These are phyloP conservation scores for Ascochyta rabiei DNA, from an alignment of 2,329 filamentous ascomycete genomes.

Conservation along the genomic window DNA sequence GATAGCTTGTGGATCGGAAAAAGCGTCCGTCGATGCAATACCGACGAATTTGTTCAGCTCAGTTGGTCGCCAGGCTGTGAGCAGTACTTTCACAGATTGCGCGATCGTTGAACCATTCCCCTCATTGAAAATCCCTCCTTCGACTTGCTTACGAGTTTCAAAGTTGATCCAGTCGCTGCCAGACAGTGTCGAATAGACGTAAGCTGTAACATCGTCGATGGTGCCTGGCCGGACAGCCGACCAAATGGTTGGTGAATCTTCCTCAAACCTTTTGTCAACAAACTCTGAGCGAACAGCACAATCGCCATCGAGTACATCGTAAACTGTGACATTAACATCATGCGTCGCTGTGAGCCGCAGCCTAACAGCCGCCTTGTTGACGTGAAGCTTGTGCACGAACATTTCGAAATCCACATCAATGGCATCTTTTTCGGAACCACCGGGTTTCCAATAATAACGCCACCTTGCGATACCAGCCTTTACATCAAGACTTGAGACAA, in stretches of 20 bases:
- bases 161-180: conserved; percentile 55
- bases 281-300: conserved; percentile 70
- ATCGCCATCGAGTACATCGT: conserved; percentile 71
- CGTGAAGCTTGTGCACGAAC: conserved; percentile 67
- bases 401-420: conserved; percentile 70
- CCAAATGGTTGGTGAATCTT: conserved; percentile 62
- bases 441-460: conserved; percentile 70
- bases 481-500: conserved; percentile 66
- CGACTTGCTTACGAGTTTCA: conserved; percentile 52
- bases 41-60: conserved; percentile 72
- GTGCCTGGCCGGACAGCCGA: conserved; percentile 68
- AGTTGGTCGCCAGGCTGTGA: conserved; percentile 60
- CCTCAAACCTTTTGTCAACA: conserved; percentile 61
- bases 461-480: conserved; percentile 68
- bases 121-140: conserved; percentile 56
- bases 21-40: conserved; percentile 71
- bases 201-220: conserved; percentile 67
- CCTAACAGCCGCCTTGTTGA: conserved; percentile 67
- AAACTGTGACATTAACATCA: conserved; percentile 63
- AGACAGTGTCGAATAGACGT: conserved; percentile 59
- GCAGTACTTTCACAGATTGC: conserved; percentile 61
- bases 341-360: conserved; percentile 62
- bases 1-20: conserved; percentile 60
- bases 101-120: conserved; percentile 68
- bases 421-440: conserved; percentile 45